These are phyloP conservation scores for Phylloporus scabripes DNA, from an alignment of 768 basidiomycete genomes.

Conservation along the genomic window DNA sequence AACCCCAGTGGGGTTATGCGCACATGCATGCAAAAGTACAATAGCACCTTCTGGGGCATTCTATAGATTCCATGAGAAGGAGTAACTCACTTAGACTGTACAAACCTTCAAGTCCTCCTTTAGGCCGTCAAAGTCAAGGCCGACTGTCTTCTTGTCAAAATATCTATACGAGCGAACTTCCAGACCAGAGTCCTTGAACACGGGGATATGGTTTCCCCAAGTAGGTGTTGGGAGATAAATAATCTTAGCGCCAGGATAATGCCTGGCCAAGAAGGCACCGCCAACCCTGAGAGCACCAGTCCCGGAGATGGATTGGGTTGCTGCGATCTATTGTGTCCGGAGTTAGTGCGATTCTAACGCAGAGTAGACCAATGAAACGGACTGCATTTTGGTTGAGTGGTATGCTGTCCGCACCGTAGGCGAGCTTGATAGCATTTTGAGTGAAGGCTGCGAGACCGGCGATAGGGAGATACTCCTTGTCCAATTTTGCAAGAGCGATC, in stretches of 20 bases:
- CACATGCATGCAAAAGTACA: conserved; percentile 93
- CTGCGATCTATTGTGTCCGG: conserved; percentile 53
- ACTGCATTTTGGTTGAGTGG: conserved; percentile 71
- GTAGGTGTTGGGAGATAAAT: conserved; percentile 92
- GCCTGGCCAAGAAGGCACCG: conserved; percentile 83
- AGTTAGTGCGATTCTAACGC: conserved; percentile 1
- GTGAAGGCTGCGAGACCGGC: conserved; percentile 86
- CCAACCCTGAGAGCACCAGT: conserved; percentile 97
- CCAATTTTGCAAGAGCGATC: conserved; percentile 56
- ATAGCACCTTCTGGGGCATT: conserved; percentile 74
- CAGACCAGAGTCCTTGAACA: conserved; percentile 91
- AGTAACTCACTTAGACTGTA: conserved; percentile 3
- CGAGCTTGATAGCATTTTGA: conserved; percentile 80
- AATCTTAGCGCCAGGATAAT: conserved; percentile 79
- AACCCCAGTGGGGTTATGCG: conserved; percentile 98
- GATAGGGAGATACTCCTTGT: conserved; percentile 98
- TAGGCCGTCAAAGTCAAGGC: conserved; percentile 87
- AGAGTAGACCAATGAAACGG: conserved; percentile 29
- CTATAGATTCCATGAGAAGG: conserved; percentile 26
- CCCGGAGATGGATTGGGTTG: conserved; percentile 94
- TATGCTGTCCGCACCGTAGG: conserved; percentile 78
- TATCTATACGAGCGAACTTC: conserved; percentile 92
- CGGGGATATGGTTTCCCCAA: conserved; percentile 95
- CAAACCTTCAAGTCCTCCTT: conserved; percentile 80
- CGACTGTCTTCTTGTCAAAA: conserved; percentile 88